These are phyloP conservation scores for Fusarium nodosum DNA, from an alignment of 2,329 filamentous ascomycete genomes.

Conservation along the genomic window DNA sequence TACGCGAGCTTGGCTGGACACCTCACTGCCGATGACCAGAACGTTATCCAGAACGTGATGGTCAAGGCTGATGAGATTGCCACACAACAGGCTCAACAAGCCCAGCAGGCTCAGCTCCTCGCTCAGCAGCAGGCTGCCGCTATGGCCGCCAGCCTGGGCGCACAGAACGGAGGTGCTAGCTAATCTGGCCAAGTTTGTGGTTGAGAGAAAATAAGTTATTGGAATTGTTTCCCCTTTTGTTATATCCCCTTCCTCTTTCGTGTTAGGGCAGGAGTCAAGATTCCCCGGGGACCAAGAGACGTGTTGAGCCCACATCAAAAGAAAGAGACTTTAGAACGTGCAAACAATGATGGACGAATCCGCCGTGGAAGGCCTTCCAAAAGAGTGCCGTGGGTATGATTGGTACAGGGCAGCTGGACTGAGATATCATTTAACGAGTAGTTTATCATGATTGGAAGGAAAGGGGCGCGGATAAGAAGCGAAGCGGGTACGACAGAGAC, in stretches of 20 bases:
- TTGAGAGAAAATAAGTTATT: constrained; percentile 42
- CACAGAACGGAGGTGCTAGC: constrained; percentile 48
- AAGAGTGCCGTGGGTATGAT: constrained; percentile 49
- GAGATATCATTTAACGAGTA: constrained; percentile 8
- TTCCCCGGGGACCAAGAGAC: constrained; percentile 49
- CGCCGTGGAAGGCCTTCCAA: constrained; percentile 41
- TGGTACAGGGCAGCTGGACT: constrained; percentile 35
- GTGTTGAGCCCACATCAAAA: constrained; percentile 49
- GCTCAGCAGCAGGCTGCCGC: constrained; percentile 50
- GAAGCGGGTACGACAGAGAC: neutral
- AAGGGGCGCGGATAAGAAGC: constrained; percentile 7
- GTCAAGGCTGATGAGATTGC: constrained; percentile 68
- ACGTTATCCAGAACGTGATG: constrained; percentile 82
- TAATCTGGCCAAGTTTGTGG: constrained; percentile 32
- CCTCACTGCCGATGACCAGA: constrained; percentile 83
- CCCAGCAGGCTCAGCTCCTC: constrained; percentile 49
- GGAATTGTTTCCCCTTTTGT: constrained; percentile 48
- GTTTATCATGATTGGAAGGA: constrained; percentile 13
- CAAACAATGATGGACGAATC: constrained; percentile 50
- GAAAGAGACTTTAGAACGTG: constrained; percentile 51
- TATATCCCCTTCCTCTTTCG: constrained; percentile 50
- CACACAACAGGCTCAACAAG: constrained; percentile 49
- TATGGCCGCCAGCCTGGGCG: constrained; percentile 38
- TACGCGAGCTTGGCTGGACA: constrained; percentile 85
- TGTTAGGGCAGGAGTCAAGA: constrained; percentile 48